A percentile compares a stretch with the other conserved stretches of the same genome.
These are phyloP conservation scores for Saccharomycopsis babjevae DNA, from an alignment of 805 yeast genomes.

Conservation along the genomic window DNA sequence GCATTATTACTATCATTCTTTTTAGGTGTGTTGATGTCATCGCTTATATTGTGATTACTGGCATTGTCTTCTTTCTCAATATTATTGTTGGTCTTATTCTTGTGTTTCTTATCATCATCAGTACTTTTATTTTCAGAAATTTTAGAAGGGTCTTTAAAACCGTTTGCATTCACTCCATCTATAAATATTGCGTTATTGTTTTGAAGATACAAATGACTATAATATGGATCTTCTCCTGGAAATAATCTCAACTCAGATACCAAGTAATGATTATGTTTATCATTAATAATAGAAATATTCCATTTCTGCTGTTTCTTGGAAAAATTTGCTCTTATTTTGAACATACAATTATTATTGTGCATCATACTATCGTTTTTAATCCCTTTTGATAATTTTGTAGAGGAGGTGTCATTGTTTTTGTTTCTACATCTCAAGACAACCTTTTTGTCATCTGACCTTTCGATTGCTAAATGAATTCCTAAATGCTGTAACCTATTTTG, in stretches of 20 bases:
- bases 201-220: background rate
- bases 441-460: constrained; percentile 25
- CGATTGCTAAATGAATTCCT: constrained; percentile 21
- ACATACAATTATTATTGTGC: constrained; percentile 10
- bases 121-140: background rate
- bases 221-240: background rate
- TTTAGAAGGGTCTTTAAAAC: background rate
- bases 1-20: background rate
- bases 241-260: constrained; percentile 1
- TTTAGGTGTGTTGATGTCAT: background rate
- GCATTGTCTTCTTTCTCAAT: background rate
- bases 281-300: constrained; percentile 18
- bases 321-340: constrained; percentile 17
- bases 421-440: constrained; percentile 25
- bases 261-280: constrained; percentile 15
- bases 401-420: background rate
- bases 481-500: constrained; percentile 13
- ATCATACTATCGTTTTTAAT: background rate
- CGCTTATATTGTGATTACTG: no score
- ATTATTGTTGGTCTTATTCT: background rate
- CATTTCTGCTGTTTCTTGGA: constrained; percentile 16
- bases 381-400: background rate
- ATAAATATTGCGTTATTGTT: background rate
- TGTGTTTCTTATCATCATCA: background rate
- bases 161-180: background rate